phyloP scores from a whole-genome alignment of 2,329 filamentous ascomycete genomes.

The Penicillium brevicompactum region DNA sequence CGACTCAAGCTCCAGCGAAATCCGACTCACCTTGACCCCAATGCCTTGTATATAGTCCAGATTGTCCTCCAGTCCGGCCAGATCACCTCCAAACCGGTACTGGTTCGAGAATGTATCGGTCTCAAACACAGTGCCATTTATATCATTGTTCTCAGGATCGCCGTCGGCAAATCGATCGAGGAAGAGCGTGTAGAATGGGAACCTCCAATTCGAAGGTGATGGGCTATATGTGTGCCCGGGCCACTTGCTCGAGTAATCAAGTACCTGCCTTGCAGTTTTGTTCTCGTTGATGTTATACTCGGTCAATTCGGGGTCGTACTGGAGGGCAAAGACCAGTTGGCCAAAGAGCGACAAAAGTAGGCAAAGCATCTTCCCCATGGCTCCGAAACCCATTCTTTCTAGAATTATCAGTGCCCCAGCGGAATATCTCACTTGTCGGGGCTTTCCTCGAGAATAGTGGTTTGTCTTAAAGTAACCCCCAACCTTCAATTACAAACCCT shows the following conservation, averaged over 20 bases:
- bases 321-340: slow-evolving; percentile 4
- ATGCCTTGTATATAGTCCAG: slow-evolving; percentile 63
- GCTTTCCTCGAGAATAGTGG: background rate
- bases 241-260: slow-evolving; percentile 59
- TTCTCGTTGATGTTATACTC: slow-evolving; percentile 62
- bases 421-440: background rate
- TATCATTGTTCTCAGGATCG: slow-evolving; percentile 60
- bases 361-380: background rate
- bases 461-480: background rate
- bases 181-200: slow-evolving; percentile 64
- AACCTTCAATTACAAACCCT: background rate
- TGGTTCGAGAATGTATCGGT: slow-evolving; percentile 59
- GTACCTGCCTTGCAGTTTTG: slow-evolving; percentile 51
- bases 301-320: slow-evolving; percentile 49
- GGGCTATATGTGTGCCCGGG: slow-evolving; percentile 49
- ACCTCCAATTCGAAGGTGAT: slow-evolving; percentile 61
- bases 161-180: slow-evolving; percentile 63
- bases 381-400: background rate
- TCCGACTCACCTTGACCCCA: slow-evolving; percentile 53
- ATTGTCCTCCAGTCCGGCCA: slow-evolving; percentile 55
- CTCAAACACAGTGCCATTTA: slow-evolving; percentile 60
- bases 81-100: slow-evolving; percentile 60
- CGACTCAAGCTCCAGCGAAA: background rate
- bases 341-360: background rate
- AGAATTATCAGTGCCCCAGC: too few species aligned